Evolutionary conservation across 2,329 filamentous ascomycete genomes (phyloP).

Genomic region (Claviceps quebecensis): DNA sequence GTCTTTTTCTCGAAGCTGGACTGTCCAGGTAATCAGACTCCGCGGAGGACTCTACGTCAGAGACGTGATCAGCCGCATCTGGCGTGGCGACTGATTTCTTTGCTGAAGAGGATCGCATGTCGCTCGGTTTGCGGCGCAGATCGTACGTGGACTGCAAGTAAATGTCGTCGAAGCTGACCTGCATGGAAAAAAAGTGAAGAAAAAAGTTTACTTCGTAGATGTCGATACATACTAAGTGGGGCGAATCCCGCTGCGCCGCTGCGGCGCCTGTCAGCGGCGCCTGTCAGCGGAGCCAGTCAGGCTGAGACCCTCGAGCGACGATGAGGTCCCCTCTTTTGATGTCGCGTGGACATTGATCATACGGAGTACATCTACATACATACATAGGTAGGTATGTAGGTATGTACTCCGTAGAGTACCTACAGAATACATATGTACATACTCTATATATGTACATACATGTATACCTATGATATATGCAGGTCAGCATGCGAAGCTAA

Average conservation of each 20-base stretch:
- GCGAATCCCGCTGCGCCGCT: background rate
- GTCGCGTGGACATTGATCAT: too few relatives aligned
- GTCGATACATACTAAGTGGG: slow-evolving; percentile 1
- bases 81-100: background rate
- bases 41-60: slow-evolving; percentile 15
- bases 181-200: background rate
- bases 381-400: too few relatives aligned
- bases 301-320: too few relatives aligned
- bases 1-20: slow-evolving; percentile 30
- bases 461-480: too few relatives aligned
- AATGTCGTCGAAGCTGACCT: background rate
- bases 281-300: too few relatives aligned
- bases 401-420: too few relatives aligned
- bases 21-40: slow-evolving; percentile 38
- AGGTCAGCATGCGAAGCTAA: too few relatives aligned
- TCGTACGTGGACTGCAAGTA: background rate
- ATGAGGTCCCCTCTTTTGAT: too few relatives aligned
- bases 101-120: background rate
- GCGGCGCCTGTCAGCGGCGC: too few relatives aligned
- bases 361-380: too few relatives aligned
- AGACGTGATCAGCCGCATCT: background rate
- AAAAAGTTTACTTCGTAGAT: background rate
- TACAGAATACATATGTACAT: too few relatives aligned
- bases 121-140: background rate
- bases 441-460: too few relatives aligned